Percentiles rank a stretch among this genome's conserved stretches.
Evolutionary conservation across 495 filamentous ascomycete genomes (phyloP).

Genomic region (Hypoxylon rickii): DNA sequence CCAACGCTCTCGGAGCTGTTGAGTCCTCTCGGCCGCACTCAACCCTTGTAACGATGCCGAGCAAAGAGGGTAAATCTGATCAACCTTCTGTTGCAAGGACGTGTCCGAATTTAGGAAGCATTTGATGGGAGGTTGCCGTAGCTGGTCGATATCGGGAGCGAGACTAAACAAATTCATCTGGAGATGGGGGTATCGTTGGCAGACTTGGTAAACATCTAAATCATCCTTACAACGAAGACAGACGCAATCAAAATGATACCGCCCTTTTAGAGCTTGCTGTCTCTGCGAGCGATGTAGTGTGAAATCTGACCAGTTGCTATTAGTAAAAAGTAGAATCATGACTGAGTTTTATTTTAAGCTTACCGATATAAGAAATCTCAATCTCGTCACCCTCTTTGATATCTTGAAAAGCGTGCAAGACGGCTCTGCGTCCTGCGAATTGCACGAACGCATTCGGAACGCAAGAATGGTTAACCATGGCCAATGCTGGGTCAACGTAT

Average conservation of each 20-base stretch:
- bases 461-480: slow-evolving; percentile 60
- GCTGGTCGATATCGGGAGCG: slow-evolving; percentile 35
- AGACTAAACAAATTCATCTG: slow-evolving; percentile 45
- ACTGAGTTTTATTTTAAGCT: slow-evolving; percentile 4
- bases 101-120: slow-evolving; percentile 1
- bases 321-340: not conserved
- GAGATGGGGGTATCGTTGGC: slow-evolving; percentile 39
- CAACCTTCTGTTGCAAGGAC: slow-evolving; percentile 6
- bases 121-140: slow-evolving; percentile 19
- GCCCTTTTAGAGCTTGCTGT: slow-evolving; percentile 37
- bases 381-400: slow-evolving; percentile 55
- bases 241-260: slow-evolving; percentile 49
- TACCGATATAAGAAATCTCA: slow-evolving; percentile 57
- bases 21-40: not conserved
- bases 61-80: slow-evolving; percentile 25
- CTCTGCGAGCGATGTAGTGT: slow-evolving; percentile 39
- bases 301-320: slow-evolving; percentile 34
- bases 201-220: slow-evolving; percentile 51
- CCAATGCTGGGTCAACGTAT: slow-evolving; percentile 49
- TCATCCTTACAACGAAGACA: slow-evolving; percentile 49
- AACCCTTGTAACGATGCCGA: not conserved
- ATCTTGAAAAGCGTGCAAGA: slow-evolving; percentile 43
- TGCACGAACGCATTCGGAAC: slow-evolving; percentile 54
- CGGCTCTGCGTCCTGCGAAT: slow-evolving; percentile 48
- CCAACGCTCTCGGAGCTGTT: slow-evolving; percentile 38